Conservation (phyloP, 768 basidiomycete genomes). For the Calocybe cyanea region DNA sequence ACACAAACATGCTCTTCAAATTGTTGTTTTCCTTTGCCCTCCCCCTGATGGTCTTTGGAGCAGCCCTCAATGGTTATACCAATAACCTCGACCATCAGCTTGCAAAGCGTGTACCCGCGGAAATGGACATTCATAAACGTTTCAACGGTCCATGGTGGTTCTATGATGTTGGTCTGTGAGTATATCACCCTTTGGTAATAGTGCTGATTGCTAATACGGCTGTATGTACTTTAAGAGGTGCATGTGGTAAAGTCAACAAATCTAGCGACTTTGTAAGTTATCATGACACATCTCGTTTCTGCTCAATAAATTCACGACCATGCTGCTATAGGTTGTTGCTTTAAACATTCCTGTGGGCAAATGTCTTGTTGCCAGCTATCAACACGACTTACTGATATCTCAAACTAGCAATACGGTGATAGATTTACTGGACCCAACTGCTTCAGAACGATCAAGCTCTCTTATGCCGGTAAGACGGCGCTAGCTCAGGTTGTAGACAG, state of each 20-base stretch:
- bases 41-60: too few relatives aligned
- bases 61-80: too few relatives aligned
- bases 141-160: too few relatives aligned
- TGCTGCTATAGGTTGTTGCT: slow-evolving; percentile 25
- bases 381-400: slow-evolving; percentile 2
- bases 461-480: slow-evolving; percentile 55
- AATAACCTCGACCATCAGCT: too few relatives aligned
- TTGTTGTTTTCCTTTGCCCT: too few relatives aligned
- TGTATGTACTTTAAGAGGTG: slow-evolving; percentile 18
- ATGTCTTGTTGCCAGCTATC: slow-evolving; percentile 13
- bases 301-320: not conserved
- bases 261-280: slow-evolving; percentile 23
- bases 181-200: slow-evolving; percentile 5
- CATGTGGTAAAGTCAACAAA: slow-evolving; percentile 26
- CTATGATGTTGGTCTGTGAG: slow-evolving; percentile 28
- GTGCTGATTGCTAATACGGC: not conserved
- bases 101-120: too few relatives aligned
- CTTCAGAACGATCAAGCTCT: slow-evolving; percentile 56
- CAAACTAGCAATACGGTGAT: slow-evolving; percentile 54
- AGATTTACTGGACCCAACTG: slow-evolving; percentile 68
- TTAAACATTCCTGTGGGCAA: slow-evolving; percentile 29
- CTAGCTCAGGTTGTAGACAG: slow-evolving; percentile 58
- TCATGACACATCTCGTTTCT: not conserved
- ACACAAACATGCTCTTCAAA: too few relatives aligned
- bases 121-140: too few relatives aligned